These are phyloP conservation scores for Keithomyces neogunnii DNA, from an alignment of 2,329 filamentous ascomycete genomes.

Conservation along the genomic window DNA sequence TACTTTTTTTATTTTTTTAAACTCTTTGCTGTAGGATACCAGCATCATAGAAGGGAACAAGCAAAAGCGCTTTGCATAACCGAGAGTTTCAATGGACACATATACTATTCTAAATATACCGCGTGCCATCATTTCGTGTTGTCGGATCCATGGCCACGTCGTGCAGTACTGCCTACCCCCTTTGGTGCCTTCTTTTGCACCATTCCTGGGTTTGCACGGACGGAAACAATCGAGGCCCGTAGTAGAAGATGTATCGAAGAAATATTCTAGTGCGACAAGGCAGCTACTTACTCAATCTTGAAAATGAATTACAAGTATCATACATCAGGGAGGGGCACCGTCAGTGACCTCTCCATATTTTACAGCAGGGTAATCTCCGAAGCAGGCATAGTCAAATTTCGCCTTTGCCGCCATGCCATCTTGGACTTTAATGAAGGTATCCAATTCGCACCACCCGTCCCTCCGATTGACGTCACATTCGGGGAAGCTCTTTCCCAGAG, in stretches of 20 bases:
- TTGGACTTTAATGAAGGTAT: conserved; percentile 57
- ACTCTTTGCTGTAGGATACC: conserved; percentile 2
- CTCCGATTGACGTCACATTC: conserved; percentile 53
- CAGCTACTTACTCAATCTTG: not conserved
- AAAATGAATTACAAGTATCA: not conserved
- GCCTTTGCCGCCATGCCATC: conserved; percentile 48
- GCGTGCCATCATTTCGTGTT: too few relatives aligned
- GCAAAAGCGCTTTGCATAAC: conserved; percentile 1
- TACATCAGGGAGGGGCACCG: conserved; percentile 20
- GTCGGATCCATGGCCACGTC: too few relatives aligned
- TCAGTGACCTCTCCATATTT: conserved; percentile 31
- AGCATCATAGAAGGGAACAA: conserved; percentile 1
- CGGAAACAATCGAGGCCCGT: too few relatives aligned
- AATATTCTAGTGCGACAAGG: too few relatives aligned
- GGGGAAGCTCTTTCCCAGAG: conserved; percentile 56
- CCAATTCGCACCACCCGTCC: conserved; percentile 71
- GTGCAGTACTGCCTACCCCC: too few relatives aligned
- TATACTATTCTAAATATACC: not conserved
- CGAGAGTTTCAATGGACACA: not conserved
- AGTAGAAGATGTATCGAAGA: too few relatives aligned
- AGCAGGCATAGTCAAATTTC: conserved; percentile 58
- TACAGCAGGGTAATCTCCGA: conserved; percentile 38
- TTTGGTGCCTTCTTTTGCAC: too few relatives aligned
- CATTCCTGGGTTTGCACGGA: too few relatives aligned
- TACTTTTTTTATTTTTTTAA: not conserved